Evolutionary conservation across 1,284 basidiomycete species (phyloP).

Genomic region (Caloboletus firmus): DNA sequence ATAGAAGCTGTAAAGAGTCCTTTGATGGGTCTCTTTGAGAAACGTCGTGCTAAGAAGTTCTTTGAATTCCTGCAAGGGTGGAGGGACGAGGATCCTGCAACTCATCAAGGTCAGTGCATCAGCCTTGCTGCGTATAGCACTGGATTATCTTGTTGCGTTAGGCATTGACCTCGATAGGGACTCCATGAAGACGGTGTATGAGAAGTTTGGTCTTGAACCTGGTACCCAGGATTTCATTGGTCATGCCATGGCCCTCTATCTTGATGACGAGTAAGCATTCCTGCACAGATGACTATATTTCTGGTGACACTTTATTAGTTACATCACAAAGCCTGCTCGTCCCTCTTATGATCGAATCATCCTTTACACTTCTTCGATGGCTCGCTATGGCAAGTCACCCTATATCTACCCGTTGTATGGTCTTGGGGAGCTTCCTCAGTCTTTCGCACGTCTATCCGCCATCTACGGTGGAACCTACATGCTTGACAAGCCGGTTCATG

Average conservation of each 20-base stretch:
- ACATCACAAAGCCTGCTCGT: slow-evolving; percentile 90
- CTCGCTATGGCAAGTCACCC: slow-evolving; percentile 98
- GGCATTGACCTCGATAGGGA: slow-evolving; percentile 85
- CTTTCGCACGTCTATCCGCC: slow-evolving; percentile 96
- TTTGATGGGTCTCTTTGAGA: slow-evolving; percentile 99
- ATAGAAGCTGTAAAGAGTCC: slow-evolving; percentile 95
- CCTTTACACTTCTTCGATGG: slow-evolving; percentile 98
- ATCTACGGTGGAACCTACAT: slow-evolving; percentile 99
- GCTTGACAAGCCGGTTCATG: slow-evolving; percentile 95
- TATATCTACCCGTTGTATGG: slow-evolving; percentile 99
- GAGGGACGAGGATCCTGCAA: slow-evolving; percentile 92
- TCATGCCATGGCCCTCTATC: slow-evolving; percentile 98
- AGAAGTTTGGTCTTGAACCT: slow-evolving; percentile 95
- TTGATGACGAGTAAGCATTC: slow-evolving; percentile 89
- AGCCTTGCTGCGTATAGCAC: background rate
- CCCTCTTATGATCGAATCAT: slow-evolving; percentile 94
- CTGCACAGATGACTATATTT: background rate
- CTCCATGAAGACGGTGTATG: slow-evolving; percentile 91
- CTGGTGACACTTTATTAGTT: slow-evolving; percentile 50
- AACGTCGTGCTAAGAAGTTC: slow-evolving; percentile 97
- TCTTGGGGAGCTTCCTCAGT: slow-evolving; percentile 97
- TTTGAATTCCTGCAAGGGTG: slow-evolving; percentile 97
- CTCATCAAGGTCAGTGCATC: slow-evolving; percentile 79
- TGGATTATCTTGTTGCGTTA: slow-evolving; percentile 34
- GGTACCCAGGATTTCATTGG: slow-evolving; percentile 99